Percentiles rank a stretch among this genome's conserved stretches.
Evolutionary conservation across 2,329 filamentous ascomycete species (phyloP).

Genomic region (Sphaerulina populicola): DNA sequence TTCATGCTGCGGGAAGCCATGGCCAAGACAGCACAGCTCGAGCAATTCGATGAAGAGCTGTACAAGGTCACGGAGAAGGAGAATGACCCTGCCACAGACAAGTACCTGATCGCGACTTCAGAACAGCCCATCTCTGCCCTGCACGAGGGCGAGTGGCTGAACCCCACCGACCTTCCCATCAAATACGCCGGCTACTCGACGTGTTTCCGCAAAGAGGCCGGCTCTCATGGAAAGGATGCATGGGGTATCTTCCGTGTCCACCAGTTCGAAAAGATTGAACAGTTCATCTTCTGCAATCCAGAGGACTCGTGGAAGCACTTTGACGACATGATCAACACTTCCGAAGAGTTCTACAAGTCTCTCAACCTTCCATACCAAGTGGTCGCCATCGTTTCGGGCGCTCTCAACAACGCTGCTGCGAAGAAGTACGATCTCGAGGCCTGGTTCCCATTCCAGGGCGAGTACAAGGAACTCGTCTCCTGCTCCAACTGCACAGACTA

Average conservation of each 20-base stretch:
- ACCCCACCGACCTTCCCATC: conserved; percentile 75
- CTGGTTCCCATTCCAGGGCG: conserved; percentile 91
- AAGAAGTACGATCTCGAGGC: conserved; percentile 97
- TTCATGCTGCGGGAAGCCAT: conserved; percentile 95
- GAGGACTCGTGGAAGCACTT: conserved; percentile 91
- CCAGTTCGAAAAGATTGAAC: conserved; percentile 91
- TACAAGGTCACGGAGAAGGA: conserved; percentile 88
- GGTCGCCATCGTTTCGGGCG: conserved; percentile 90
- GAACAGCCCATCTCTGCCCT: conserved; percentile 86
- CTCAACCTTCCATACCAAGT: conserved; percentile 84
- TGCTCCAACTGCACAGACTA: conserved; percentile 99
- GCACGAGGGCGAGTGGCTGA: conserved; percentile 89
- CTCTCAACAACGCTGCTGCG: conserved; percentile 76
- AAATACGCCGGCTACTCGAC: conserved; percentile 85
- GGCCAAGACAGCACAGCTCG: conserved; percentile 95
- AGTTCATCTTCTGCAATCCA: conserved; percentile 72
- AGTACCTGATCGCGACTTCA: conserved; percentile 72
- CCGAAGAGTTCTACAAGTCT: conserved; percentile 91
- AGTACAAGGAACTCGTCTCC: conserved; percentile 96
- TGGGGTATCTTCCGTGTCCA: conserved; percentile 98
- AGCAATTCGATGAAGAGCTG: conserved; percentile 94
- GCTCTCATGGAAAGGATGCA: conserved; percentile 81
- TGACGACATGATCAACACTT: conserved; percentile 81
- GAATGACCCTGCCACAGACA: conserved; percentile 73
- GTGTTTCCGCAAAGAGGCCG: conserved; percentile 92